Evolutionary conservation across 2,329 filamentous ascomycete species (phyloP).

Genomic region (Botrytis pseudocinerea): DNA sequence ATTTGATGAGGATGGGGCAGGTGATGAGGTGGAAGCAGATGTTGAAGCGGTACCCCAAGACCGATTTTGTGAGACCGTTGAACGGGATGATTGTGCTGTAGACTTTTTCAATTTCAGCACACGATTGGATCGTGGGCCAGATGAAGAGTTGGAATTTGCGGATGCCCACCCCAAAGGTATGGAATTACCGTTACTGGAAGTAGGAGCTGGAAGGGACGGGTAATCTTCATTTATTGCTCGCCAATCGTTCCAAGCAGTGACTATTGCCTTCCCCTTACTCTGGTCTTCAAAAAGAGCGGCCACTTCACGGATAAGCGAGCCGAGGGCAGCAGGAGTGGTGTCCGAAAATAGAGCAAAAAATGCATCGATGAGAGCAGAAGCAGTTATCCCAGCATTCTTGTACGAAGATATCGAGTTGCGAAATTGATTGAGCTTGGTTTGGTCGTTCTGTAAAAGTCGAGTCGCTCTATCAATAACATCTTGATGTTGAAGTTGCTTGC

Average conservation of each 20-base stretch:
- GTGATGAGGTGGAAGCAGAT: constrained; percentile 22
- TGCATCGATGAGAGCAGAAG: constrained; percentile 76
- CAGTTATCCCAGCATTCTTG: constrained; percentile 66
- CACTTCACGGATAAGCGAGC: constrained; percentile 86
- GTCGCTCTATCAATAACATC: constrained; percentile 84
- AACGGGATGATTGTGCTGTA: constrained; percentile 66
- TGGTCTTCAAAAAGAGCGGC: constrained; percentile 90
- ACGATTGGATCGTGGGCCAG: constrained; percentile 47
- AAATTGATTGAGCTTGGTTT: constrained; percentile 74
- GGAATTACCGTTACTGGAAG: constrained; percentile 51
- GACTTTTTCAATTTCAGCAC: constrained; percentile 69
- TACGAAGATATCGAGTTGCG: constrained; percentile 78
- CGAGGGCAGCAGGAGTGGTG: constrained; percentile 75
- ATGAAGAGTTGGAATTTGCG: constrained; percentile 26
- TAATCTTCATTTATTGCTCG: constrained; percentile 96
- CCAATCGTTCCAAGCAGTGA: constrained; percentile 92
- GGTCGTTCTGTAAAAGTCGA: constrained; percentile 76
- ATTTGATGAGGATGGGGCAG: constrained; percentile 37
- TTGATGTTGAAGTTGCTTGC: constrained; percentile 74
- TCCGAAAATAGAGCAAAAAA: constrained; percentile 84
- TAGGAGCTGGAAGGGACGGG: constrained; percentile 77
- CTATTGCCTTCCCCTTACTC: constrained; percentile 68
- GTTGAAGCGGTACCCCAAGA: constrained; percentile 53
- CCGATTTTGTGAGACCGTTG: constrained; percentile 55
- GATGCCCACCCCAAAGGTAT: constrained; percentile 40